Base-by-base conservation (phyloP, 495 filamentous ascomycete genomes). In the Darksidea phi region DNA sequence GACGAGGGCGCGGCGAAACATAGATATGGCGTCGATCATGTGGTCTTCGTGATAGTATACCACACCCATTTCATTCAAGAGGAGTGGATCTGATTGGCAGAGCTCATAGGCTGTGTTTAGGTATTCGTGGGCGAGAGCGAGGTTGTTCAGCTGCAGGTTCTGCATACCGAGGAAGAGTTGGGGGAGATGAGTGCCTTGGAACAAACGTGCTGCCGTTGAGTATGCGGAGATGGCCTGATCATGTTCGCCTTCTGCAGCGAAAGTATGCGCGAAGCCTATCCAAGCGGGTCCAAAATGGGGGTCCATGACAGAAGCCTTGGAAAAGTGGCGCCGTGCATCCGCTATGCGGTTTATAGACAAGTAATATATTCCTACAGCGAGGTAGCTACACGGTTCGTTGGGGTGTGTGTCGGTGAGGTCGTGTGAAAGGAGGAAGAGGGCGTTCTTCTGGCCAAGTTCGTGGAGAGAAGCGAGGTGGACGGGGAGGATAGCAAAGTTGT, bases 211-310 rank as follows among this genome's bases (percentile, higher is more conserved):
- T 0, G 94, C 94, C 13, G 94, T 99, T 37, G 89, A 94, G 78
- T 99, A 99, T 6, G 95, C 94, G 15, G 93, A 92, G 61, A 99
- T 96, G 52, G 94, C 94, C 76, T 99, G 94, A 71, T 99, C 94
- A 74, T 97, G 91, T 74, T 99, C 94, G 54, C 95, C 94, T 74
- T 99, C 94, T n/a, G 93, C 93, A n/a, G 94, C 95, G 71, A 99
- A 99, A 0, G 95, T 99, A 76, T 99, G 94, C 21, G 94, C 94
- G 74, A 99, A 99, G 8, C 94, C 94, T 60, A 99, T 97, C 94
- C 94, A 99, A 38, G 94, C 94, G 5, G 95, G 90, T 5, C 94
- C 95, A 67, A 95, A 97, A 76, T 97, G 94, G 26, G 94, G 90
- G 70, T 99, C 91, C 83, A 99, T 89, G 80, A 96, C 88, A 63